These are phyloP conservation scores for Acanthochlamys bracteata DNA, from an alignment of 106 monocot species.

Conservation along the genomic window DNA sequence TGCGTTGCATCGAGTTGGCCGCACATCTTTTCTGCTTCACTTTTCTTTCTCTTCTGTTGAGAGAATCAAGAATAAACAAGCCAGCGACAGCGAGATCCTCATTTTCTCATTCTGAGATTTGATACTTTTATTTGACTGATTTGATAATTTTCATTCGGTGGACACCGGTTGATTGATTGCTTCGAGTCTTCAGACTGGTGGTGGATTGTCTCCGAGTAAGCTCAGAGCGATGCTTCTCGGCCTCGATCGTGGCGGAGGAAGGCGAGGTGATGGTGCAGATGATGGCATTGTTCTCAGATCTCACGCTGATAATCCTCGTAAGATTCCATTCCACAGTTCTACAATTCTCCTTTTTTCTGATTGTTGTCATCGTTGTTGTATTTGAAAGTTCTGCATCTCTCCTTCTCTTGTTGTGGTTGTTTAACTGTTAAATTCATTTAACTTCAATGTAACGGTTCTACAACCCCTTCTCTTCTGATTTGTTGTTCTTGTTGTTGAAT, in stretches of 20 bases:
- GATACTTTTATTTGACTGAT: too few species aligned
- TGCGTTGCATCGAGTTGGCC: neutral
- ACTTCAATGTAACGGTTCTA: too few species aligned
- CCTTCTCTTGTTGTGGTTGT: too few species aligned
- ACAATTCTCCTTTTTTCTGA: neutral
- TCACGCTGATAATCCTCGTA: constrained; percentile 6
- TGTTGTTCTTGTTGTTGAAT: too few species aligned
- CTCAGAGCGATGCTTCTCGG: constrained; percentile 59
- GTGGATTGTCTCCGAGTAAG: constrained; percentile 55
- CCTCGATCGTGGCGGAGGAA: constrained; percentile 31
- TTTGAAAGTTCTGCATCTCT: neutral
- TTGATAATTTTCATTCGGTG: neutral
- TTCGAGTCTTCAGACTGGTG: constrained; percentile 30
- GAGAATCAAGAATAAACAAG: too few species aligned
- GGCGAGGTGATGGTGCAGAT: constrained; percentile 33
- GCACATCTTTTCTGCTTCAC: neutral
- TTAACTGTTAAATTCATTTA: too few species aligned
- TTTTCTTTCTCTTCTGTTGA: neutral
- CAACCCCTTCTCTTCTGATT: too few species aligned
- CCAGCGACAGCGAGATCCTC: too few species aligned
- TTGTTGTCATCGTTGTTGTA: neutral
- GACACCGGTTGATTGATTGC: too few species aligned
- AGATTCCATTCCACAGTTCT: neutral
- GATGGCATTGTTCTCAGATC: constrained; percentile 28
- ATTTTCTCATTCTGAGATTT: too few species aligned